Conservation (phyloP, 257 asterid genomes). For the Nicotiana sylvestris region DNA sequence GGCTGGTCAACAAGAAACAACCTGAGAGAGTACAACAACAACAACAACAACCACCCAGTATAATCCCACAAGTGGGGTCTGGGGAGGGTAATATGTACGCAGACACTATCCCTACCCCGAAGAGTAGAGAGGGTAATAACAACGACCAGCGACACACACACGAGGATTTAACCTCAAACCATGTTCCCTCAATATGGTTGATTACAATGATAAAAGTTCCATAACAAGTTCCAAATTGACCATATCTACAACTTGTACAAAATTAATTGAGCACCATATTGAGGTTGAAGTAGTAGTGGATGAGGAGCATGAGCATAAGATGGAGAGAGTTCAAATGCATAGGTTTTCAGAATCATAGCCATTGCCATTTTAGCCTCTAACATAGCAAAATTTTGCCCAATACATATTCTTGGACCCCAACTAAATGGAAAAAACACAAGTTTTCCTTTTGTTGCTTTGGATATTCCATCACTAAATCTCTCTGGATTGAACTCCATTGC, state of each 20-base stretch:
- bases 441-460: constrained; percentile 25
- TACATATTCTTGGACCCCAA: constrained; percentile 23
- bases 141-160: too few species aligned
- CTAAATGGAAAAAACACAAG: constrained; percentile 19
- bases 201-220: too few species aligned
- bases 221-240: too few species aligned
- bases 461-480: constrained; percentile 23
- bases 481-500: constrained; percentile 28
- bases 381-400: constrained; percentile 20
- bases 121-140: too few species aligned
- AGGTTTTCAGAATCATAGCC: constrained; percentile 10
- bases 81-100: too few species aligned
- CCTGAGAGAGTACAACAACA: too few species aligned
- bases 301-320: constrained; percentile 23
- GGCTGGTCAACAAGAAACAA: too few species aligned
- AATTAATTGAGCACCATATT: constrained; percentile 23
- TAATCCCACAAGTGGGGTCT: too few species aligned
- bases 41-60: too few species aligned
- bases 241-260: constrained; percentile 11
- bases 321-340: constrained; percentile 21
- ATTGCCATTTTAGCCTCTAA: constrained; percentile 21
- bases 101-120: too few species aligned
- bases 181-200: too few species aligned
- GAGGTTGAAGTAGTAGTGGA: constrained; percentile 15
- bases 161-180: too few species aligned